Base-by-base conservation (phyloP, 176 grass and related monocot species). In the Saccharum spontaneum region DNA sequence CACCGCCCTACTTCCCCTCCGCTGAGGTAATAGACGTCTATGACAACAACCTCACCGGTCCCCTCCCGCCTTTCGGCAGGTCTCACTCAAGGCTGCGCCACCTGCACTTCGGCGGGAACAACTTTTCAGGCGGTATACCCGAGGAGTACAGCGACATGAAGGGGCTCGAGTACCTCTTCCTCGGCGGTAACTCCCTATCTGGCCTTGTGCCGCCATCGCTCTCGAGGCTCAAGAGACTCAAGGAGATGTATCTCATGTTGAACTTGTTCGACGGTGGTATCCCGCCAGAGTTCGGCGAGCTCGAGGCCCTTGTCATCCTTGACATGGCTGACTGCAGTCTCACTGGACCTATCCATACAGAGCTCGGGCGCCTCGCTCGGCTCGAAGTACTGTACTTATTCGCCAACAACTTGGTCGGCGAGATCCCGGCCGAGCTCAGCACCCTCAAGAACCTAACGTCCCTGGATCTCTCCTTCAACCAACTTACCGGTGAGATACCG, bases 21-120 rank as follows among this genome's bases (percentile, higher is more conserved):
- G 44, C 86, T 6, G 43, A 79, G 44, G 41, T 91, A 37, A 4
- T 94, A 69, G 95, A 97, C 63, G 76, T 67, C 26, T 97, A 92
- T 81, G 91, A 97, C 74, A 97, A 97, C 82, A 89, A 91, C 89
- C 79, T 97, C 77, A 75, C 73, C 11, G 95, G 95, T 13, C n/a
- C 59, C 4, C 90, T 97, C 13, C 95, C 90, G n/a, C 45, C 75
- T 0, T 80, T 86, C 26, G 6, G 43, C 63, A 12, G 64, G 13
- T 3, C 12, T 0, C 79, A 78, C 33, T 34, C 69, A 4, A 62
- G 55, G 11, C 85, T 94, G 12, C 78, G 84, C 1, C 68, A 94
- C 71, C 74, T 94, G 43, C 49, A 94, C 36, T 86, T 97, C 1
- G 95, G 95, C 13, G 86, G 95, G 0, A 97, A 97, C 71, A 89